Evolutionary conservation across 2,329 filamentous ascomycete species (phyloP).

Genomic region (Fusarium napiforme): DNA sequence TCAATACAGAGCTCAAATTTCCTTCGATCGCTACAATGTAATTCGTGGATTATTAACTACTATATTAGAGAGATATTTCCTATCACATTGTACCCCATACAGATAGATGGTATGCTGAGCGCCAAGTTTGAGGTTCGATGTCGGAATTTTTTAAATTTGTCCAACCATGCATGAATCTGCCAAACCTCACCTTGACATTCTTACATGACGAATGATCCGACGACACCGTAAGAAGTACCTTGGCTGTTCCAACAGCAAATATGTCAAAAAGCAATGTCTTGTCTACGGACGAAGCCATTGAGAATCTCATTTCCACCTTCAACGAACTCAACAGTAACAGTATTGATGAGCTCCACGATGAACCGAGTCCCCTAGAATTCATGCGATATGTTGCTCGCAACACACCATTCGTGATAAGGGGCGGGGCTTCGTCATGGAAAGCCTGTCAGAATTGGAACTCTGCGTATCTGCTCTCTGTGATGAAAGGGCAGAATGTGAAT

Average conservation of each 20-base stretch:
- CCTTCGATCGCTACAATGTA: rapidly evolving
- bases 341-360: slow-evolving; percentile 70
- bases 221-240: not conserved
- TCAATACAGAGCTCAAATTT: not conserved
- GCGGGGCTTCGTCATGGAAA: slow-evolving; percentile 70
- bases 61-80: not conserved
- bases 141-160: not conserved
- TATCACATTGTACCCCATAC: not conserved
- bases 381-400: slow-evolving; percentile 81
- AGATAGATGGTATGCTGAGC: not conserved
- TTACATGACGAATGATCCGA: not conserved
- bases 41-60: not conserved
- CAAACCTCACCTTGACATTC: not conserved
- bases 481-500: slow-evolving; percentile 71
- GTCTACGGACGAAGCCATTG: slow-evolving; percentile 38
- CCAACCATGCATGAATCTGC: not conserved
- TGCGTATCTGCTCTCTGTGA: slow-evolving; percentile 64
- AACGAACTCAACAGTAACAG: slow-evolving; percentile 74
- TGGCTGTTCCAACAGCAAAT: not conserved
- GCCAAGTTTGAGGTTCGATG: not conserved
- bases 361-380: slow-evolving; percentile 81
- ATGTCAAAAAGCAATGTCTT: not conserved
- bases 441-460: slow-evolving; percentile 72
- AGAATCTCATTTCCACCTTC: slow-evolving; percentile 72
- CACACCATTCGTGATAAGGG: slow-evolving; percentile 77